A percentile compares a stretch with the other conserved stretches of the same genome.
Evolutionary conservation across 1,284 basidiomycete species (phyloP).

Genomic region (Thelephora terrestris): DNA sequence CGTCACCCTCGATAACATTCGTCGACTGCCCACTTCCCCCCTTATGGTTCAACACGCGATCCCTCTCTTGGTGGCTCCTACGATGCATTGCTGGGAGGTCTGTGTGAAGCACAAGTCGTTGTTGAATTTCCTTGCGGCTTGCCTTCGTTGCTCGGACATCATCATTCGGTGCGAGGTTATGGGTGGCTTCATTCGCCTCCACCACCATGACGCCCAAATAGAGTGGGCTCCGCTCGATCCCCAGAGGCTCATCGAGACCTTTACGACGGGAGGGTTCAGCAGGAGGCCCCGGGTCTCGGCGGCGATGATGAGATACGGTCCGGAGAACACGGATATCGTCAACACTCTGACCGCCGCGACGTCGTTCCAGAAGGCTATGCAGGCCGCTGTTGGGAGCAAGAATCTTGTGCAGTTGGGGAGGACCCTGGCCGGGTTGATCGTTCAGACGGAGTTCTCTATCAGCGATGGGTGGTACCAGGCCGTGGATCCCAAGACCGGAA

Average conservation of each 20-base stretch:
- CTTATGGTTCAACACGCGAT: conserved; percentile 42
- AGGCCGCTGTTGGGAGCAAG: conserved; percentile 31
- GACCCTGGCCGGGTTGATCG: conserved; percentile 36
- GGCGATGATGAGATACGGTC: conserved; percentile 38
- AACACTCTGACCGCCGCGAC: conserved; percentile 27
- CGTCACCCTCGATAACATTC: conserved; percentile 31
- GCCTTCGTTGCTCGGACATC: conserved; percentile 42
- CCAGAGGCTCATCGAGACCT: conserved; percentile 26
- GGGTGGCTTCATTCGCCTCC: conserved; percentile 41
- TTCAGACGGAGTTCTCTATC: conserved; percentile 49
- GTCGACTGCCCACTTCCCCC: conserved; percentile 32
- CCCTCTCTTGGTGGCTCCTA: conserved; percentile 31
- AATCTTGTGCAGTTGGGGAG: conserved; percentile 43
- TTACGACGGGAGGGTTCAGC: conserved; percentile 15
- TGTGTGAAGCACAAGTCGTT: conserved; percentile 33
- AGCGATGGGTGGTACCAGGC: conserved; percentile 41
- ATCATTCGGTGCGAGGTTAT: conserved; percentile 38
- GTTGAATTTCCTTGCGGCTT: conserved; percentile 41
- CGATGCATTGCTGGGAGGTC: conserved; percentile 33
- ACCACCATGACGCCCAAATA: conserved; percentile 28
- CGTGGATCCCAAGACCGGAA: conserved; percentile 32
- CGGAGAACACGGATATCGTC: conserved; percentile 33
- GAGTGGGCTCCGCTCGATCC: conserved; percentile 38
- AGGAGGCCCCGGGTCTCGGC: conserved; percentile 33
- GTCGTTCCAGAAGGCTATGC: conserved; percentile 44